Base-by-base conservation (phyloP, 169 alveolate genomes). In the Amoebophrya sp. region DNA sequence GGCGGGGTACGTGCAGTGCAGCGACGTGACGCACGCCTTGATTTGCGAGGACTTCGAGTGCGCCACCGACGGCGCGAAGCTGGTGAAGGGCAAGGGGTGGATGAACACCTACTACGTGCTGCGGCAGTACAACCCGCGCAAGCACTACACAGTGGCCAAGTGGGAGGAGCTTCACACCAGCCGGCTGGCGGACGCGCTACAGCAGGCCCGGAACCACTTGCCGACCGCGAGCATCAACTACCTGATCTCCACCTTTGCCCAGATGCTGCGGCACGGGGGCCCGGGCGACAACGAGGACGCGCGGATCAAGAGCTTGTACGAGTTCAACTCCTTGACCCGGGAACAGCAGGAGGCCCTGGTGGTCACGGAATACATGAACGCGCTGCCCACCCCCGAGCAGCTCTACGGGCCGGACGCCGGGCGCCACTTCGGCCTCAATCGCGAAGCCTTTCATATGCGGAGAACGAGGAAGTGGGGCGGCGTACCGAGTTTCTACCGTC, bases 51-150 rank as follows among this genome's bases (percentile, higher is more conserved):
- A 89, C 77, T 89, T 89, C 77, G 91, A 89, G 77, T 66, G 53
- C n/a, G 77, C 23, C 3, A 38, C 38, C 77, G 77, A 77, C n/a
- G 91, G 91, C 0, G 83, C 18, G 23, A 40, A 23, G 91, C 38
- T n/a, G 7, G 66, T 89, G 39, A 89, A 89, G 91, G 91, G 91
- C 40, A 89, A 89, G 77, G 91, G 91, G 40, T 10, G 18, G 91
- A 89, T 89, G 91, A 40, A 66, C 40, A 89, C 91, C 39, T 89
- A n/a, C 40, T 89, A n/a, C 77, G 66, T 89, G 83, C 29, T 18
- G 29, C 83, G 83, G 39, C 83, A 66, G 83, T 25, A 12, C 35
- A 7, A 66, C 10, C 35, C 38, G 39, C 7, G 35, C 32, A 66
- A 66, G 83, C 83, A 66, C 83, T 66, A 7, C 83, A 25, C 18